Evolutionary conservation across 441 rosid species (phyloP), one percentile per base, ranked within the genome.

Genomic region (Syzygium malaccense): DNA sequence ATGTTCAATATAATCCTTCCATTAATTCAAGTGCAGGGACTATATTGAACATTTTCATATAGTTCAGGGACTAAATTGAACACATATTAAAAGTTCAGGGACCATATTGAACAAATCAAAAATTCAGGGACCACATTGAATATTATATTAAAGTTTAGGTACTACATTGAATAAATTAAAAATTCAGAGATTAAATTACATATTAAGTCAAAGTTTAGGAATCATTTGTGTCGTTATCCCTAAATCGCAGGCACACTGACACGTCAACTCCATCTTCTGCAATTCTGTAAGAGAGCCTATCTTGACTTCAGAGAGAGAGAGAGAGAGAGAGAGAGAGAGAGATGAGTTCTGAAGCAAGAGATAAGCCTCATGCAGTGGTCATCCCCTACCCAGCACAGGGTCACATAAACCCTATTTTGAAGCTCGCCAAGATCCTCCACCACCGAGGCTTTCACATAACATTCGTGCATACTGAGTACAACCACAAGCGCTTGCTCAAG

Each of bases 301-400:
- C 33, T 64, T 30, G 41, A 15, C 37, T 64, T 64, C 37, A 8
- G 3, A 68, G 23, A 33, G 79, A 23, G 48, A n/a, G 68, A 64
- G 75, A 68, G 41, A 33, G 79, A 23, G 48, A 68, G 37, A 53
- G 8, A 17, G 19, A 55, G 83, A 37, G 83, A 75, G 80, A 71
- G 28, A 71, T 75, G 83, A 51, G 3, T 41, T 13, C n/a, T 45
- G 51, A 41, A 23, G n/a, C n/a, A 3, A 75, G 83, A 41, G 83
- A 5, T 26, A 86, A 89, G 86, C 90, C 92, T 32, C 92, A 91
- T 53, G 91, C 60, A 7, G 89, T 91, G 28, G 88, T 88, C 28
- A 55, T 93, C 57, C 93, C 93, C 15, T 87, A 4, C 80, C 94
- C 93, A 6, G 75, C 90, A 8, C 92, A 93, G 87, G 92, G 94